Conservation (phyloP, 2,329 filamentous ascomycete species). For the Talaromyces sp. region DNA sequence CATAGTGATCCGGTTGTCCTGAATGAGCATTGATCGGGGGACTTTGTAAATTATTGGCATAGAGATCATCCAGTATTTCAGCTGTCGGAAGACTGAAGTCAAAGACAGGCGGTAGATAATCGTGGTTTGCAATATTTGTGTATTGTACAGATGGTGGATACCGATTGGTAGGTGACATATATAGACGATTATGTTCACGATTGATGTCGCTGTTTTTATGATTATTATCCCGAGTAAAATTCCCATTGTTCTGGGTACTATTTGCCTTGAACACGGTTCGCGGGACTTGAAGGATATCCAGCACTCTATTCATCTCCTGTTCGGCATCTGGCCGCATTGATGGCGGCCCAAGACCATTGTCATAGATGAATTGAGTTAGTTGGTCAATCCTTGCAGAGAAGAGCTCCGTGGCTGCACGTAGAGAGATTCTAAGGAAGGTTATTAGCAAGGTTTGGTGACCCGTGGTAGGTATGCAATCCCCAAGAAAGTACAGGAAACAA, state of each 20-base stretch:
- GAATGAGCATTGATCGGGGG: background rate
- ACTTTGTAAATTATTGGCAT: conserved; percentile 27
- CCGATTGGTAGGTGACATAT: background rate
- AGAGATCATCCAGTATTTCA: conserved; percentile 32
- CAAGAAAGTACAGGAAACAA: background rate
- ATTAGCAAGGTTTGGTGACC: background rate
- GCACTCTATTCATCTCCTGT: conserved; percentile 32
- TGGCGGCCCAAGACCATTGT: conserved; percentile 37
- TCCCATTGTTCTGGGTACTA: background rate
- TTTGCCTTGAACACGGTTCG: conserved; percentile 21
- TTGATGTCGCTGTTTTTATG: background rate
- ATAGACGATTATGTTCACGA: background rate
- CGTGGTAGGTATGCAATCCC: background rate
- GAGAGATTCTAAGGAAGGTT: conserved; percentile 25
- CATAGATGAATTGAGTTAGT: conserved; percentile 38
- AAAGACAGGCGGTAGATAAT: conserved; percentile 8
- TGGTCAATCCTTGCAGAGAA: conserved; percentile 37
- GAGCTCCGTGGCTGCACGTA: conserved; percentile 33
- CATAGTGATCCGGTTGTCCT: background rate
- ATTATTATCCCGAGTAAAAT: background rate
- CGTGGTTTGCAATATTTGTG: background rate
- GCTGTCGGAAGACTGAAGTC: conserved; percentile 33
- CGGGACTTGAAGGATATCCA: conserved; percentile 34
- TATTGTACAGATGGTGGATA: background rate
- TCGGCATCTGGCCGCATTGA: conserved; percentile 37